Evolutionary conservation across 2,329 filamentous ascomycete genomes (phyloP), one percentile per base, ranked within the genome.

Genomic region (Leptographium wingfieldii): DNA sequence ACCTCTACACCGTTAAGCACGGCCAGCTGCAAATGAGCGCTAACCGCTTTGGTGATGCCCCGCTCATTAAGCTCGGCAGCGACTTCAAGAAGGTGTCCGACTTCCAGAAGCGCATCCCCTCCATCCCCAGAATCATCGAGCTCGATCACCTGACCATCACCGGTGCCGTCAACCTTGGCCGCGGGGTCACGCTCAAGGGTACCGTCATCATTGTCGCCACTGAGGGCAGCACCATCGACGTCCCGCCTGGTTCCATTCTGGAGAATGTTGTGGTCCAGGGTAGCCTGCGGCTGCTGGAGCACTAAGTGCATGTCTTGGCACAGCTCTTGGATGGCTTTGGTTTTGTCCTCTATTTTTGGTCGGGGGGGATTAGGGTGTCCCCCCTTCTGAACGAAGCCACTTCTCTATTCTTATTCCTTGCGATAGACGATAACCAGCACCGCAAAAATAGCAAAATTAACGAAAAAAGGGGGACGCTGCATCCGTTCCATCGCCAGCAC

Each of bases 81-180:
- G 94, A 99, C 82, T 99, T 99, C 85, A 99, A 99, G 88, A 99
- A 99, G 86, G 94, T 99, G 48, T 97, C 92, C 1, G 94, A 91
- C 79, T 95, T 95, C 82, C 87, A 91, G 78, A 86, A 90, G 76
- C 87, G 87, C 72, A 92, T 95, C 67, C 81, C 87, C 12, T 90
- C 86, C 65, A 95, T 95, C 69, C 90, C 90, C 70, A 92, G 90
- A 82, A 92, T 95, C 68, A 84, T 94, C 66, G 90, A 95, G 79
- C 83, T 94, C 56, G 90, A 95, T 71, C 94, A 99, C 73, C 83
- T 99, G 62, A 99, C 94, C 71, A 96, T 99, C 69, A 99, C 94
- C 43, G 94, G 94, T 71, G 90, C 91, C 53, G 94, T 99, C 74
- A 97, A 96, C 79, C 84, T 99, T 60, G 92, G 92, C 66, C 90